Evolutionary conservation across 2,329 filamentous ascomycete genomes (phyloP).

Genomic region (Tolypocladium capitatum): DNA sequence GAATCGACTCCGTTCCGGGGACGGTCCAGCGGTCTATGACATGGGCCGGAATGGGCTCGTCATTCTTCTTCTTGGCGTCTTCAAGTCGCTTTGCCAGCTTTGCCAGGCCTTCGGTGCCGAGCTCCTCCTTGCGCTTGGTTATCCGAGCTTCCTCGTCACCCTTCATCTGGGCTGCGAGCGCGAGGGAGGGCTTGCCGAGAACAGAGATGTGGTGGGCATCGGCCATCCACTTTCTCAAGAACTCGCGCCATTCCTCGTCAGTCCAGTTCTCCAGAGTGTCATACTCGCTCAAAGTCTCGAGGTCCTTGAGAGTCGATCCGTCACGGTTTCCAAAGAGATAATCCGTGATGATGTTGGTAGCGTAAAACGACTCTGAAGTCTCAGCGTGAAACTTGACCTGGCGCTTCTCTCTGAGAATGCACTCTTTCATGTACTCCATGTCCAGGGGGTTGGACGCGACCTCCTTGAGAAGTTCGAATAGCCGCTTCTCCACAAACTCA

Average conservation of each 20-base stretch:
- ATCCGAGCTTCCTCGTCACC: constrained; percentile 67
- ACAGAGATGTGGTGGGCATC: constrained; percentile 81
- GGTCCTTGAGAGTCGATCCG: constrained; percentile 57
- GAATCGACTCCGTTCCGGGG: constrained; percentile 78
- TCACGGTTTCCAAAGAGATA: constrained; percentile 82
- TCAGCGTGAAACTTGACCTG: constrained; percentile 78
- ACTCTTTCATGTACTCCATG: constrained; percentile 81
- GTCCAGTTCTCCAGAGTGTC: constrained; percentile 66
- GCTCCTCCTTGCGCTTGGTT: constrained; percentile 60
- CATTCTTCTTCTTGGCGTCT: constrained; percentile 75
- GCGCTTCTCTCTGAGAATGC: constrained; percentile 66
- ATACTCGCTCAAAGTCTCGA: constrained; percentile 44
- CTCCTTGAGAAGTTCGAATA: constrained; percentile 73
- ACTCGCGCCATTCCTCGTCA: constrained; percentile 71
- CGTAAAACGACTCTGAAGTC: constrained; percentile 66
- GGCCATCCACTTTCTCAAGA: constrained; percentile 70
- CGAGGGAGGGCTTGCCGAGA: constrained; percentile 71
- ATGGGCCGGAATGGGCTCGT: constrained; percentile 68
- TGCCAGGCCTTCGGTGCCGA: constrained; percentile 73
- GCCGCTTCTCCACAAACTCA: constrained; percentile 67
- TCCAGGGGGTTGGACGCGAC: constrained; percentile 71
- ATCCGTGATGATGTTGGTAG: constrained; percentile 76
- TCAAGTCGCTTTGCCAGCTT: constrained; percentile 64
- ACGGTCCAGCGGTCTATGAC: constrained; percentile 74
- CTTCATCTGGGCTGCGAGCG: constrained; percentile 70